Base-by-base conservation (phyloP, 257 asterid species). In the Plantago ovata region DNA sequence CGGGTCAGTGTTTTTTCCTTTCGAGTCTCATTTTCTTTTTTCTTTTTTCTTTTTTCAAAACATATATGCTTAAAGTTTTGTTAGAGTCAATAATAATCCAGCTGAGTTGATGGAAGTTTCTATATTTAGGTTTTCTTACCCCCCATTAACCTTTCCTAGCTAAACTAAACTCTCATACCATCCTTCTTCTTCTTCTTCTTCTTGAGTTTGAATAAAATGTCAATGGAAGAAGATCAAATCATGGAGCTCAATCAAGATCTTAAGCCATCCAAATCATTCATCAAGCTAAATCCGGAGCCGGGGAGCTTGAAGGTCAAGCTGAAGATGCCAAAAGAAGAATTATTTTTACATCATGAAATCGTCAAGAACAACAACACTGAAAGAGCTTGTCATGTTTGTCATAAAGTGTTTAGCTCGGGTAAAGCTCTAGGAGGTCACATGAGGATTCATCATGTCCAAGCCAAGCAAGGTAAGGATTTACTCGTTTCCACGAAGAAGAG, bases 351-450 rank as follows among this genome's bases (percentile, higher is more conserved):
- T 13, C 20, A 58, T 4, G 44, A 12, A 4, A 13, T 6, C 53
- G 54, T 21, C 49, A 45, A 10, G 43, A 44, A 9, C 16, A 42
- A 22, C 32, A 58, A 19, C 0, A 36, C 9, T 22, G 38, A 36
- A 24, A 77, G 79, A 69, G 80, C 79, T 51, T 85, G 96, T 44
- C 41, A 41, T 1, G 59, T 76, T 49, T 86, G 97, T 23, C 20
- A 24, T 53, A 81, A 77, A 63, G 81, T 20, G 23, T 86, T 85
- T 38, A 40, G 65, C 9, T 85, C 89, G 0, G 89, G 94, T 39
- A 85, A 86, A 81, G 97, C 92, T 54, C 71, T 83, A 20, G 94
- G 95, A 1, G 95, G 96, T 64, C 97, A 89, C 74, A 80, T 80
- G 95, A 85, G 91, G 52, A 70, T 81, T 57, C 96, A 86, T 57